Percentiles rank a stretch among this genome's conserved stretches.
Evolutionary conservation across 129 eudicot genomes (phyloP).

Genomic region (Glebionis coronaria): DNA sequence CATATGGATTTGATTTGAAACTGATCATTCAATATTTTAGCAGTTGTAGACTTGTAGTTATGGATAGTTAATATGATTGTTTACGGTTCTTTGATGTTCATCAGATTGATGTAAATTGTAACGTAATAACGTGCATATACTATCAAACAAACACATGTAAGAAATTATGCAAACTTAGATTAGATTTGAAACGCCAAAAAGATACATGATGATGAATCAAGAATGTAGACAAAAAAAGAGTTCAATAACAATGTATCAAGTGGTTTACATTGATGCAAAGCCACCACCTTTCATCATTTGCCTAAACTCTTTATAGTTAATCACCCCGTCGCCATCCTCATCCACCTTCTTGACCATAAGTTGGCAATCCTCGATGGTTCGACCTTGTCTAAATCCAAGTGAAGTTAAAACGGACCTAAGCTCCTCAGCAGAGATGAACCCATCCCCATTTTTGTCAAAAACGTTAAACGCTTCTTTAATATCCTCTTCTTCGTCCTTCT

Average conservation of each 20-base stretch:
- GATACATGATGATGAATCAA: constrained; percentile 30
- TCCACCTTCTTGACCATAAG: constrained; percentile 81
- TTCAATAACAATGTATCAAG: not conserved
- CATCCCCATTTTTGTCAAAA: constrained; percentile 91
- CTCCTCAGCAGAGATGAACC: constrained; percentile 83
- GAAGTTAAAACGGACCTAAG: constrained; percentile 63
- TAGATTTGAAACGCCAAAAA: not conserved
- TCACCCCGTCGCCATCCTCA: constrained; percentile 82
- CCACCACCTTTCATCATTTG: constrained; percentile 96
- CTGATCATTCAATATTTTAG: not conserved
- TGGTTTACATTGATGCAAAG: constrained; percentile 46
- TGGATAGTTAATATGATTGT: not conserved
- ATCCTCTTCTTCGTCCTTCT: constrained; percentile 80
- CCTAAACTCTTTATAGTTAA: constrained; percentile 62
- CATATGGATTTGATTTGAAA: not conserved
- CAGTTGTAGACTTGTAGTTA: not conserved
- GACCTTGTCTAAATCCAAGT: constrained; percentile 78
- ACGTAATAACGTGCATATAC: not conserved
- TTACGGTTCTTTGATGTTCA: not conserved
- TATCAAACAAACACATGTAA: constrained; percentile 5
- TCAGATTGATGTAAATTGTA: not conserved
- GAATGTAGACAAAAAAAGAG: not conserved
- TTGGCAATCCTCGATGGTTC: constrained; percentile 66
- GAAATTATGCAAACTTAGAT: not conserved
- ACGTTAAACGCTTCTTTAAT: constrained; percentile 85